Percentiles rank a stretch among this genome's conserved stretches.
Conservation (phyloP, 2,329 filamentous ascomycete genomes). For the Pyricularia pennisetigena region DNA sequence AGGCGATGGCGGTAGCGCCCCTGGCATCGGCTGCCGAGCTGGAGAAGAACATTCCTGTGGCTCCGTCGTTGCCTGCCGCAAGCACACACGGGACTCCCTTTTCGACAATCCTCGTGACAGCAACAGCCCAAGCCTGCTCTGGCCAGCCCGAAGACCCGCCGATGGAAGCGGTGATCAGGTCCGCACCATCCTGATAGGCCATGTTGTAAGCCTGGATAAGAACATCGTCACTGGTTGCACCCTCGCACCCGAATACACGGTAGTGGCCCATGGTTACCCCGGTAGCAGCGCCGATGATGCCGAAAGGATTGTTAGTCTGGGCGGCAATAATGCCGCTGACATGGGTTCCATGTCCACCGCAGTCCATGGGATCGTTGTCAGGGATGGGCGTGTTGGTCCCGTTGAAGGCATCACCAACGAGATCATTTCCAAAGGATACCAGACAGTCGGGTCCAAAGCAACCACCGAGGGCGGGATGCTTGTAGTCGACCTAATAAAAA, state of each 20-base stretch:
- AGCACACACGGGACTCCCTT: conserved; percentile 35
- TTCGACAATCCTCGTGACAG: conserved; percentile 41
- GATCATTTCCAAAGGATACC: conserved; percentile 10
- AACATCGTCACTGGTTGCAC: conserved; percentile 41
- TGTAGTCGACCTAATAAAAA: conserved; percentile 51
- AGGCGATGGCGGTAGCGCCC: conserved; percentile 36
- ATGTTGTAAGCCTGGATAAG: conserved; percentile 49
- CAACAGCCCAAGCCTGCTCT: conserved; percentile 38
- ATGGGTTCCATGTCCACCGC: conserved; percentile 50
- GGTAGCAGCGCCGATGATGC: conserved; percentile 48
- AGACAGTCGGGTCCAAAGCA: conserved; percentile 11
- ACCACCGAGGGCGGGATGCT: conserved; percentile 43
- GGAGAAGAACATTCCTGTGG: conserved; percentile 37
- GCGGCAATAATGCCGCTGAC: conserved; percentile 54
- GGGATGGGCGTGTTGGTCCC: conserved; percentile 28
- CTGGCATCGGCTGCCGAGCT: conserved; percentile 37
- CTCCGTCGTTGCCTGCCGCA: conserved; percentile 33
- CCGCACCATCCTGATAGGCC: conserved; percentile 49
- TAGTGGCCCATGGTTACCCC: conserved; percentile 46
- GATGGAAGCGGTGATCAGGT: conserved; percentile 47
- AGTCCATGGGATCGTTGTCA: conserved; percentile 43
- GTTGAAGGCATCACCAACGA: conserved; percentile 24
- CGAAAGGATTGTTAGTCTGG: conserved; percentile 35
- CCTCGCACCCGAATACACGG: conserved; percentile 46
- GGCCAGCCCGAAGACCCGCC: conserved; percentile 41